A percentile compares a stretch with the other conserved stretches of the same genome.
phyloP scores from a whole-genome alignment of 1,284 basidiomycete species.

The Austropuccinia psidii region DNA sequence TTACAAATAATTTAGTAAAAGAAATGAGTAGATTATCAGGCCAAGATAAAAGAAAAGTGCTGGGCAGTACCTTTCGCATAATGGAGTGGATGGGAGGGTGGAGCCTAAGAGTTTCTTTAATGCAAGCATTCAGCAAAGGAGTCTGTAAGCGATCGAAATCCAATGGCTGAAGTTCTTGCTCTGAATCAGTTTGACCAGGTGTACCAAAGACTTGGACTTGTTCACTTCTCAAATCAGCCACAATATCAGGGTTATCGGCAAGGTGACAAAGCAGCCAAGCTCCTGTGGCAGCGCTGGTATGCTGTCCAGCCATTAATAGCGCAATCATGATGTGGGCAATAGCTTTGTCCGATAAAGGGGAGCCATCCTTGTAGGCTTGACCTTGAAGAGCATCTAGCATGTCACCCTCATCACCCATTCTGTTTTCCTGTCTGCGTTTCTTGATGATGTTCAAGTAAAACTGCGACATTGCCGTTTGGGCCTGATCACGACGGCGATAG shows the following conservation, averaged over 20 bases:
- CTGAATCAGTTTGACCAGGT: conserved; percentile 56
- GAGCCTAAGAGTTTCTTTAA: conserved; percentile 49
- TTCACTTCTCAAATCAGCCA: conserved; percentile 74
- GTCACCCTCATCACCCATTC: conserved; percentile 60
- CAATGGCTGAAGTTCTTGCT: conserved; percentile 60
- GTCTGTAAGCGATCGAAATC: conserved; percentile 75
- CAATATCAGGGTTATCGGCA: conserved; percentile 68
- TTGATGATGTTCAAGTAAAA: conserved; percentile 86
- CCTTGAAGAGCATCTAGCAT: conserved; percentile 85
- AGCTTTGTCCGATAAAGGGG: conserved; percentile 71
- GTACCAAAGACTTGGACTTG: conserved; percentile 75
- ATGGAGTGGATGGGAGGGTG: conserved; percentile 90
- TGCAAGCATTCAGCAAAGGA: conserved; percentile 76
- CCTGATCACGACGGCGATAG: conserved; percentile 76
- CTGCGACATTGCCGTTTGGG: conserved; percentile 86
- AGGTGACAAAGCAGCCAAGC: conserved; percentile 90
- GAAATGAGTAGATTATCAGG: neutral
- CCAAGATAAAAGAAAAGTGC: neutral
- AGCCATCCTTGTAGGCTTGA: conserved; percentile 79
- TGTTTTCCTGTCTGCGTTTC: conserved; percentile 59
- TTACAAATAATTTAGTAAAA: conserved; percentile 8
- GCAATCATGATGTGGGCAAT: conserved; percentile 85
- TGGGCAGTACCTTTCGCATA: conserved; percentile 38
- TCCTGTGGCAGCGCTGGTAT: conserved; percentile 85
- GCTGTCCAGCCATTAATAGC: conserved; percentile 67